A percentile compares a stretch with the other conserved stretches of the same genome.
phyloP scores from a whole-genome alignment of 495 filamentous ascomycete species.

The Venustampulla echinocandica region DNA sequence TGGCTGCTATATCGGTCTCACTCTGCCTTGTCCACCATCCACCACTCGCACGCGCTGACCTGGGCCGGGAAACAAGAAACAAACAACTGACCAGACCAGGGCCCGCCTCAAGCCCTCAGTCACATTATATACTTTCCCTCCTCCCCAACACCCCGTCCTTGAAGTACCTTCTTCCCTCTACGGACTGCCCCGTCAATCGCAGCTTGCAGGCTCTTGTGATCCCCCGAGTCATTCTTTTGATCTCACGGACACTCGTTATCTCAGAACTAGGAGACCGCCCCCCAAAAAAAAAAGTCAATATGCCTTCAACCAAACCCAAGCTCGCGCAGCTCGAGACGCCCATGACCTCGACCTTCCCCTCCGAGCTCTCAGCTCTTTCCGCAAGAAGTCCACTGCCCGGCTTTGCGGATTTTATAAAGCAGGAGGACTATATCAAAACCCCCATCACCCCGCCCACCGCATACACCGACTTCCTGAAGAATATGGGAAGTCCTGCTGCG shows the following conservation, averaged over 20 bases:
- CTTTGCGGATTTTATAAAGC: constrained; percentile 42
- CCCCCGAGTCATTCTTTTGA: constrained; percentile 35
- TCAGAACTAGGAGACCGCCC: too few species aligned
- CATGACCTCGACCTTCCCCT: constrained; percentile 69
- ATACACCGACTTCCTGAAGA: constrained; percentile 85
- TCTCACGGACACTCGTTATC: constrained; percentile 25
- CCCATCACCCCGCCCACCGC: constrained; percentile 89
- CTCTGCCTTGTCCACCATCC: constrained; percentile 10
- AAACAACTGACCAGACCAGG: constrained; percentile 22
- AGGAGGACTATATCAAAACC: constrained; percentile 50
- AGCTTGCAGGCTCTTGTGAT: constrained; percentile 27
- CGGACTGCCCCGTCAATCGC: constrained; percentile 30
- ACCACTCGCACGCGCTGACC: constrained; percentile 8
- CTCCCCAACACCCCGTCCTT: constrained; percentile 5
- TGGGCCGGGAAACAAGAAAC: constrained; percentile 2
- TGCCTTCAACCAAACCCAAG: constrained; percentile 48
- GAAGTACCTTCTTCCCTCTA: constrained; percentile 25
- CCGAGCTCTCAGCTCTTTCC: constrained; percentile 52
- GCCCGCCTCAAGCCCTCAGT: constrained; percentile 25
- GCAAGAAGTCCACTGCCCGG: constrained; percentile 44
- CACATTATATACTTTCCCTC: constrained; percentile 16
- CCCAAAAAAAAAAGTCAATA: constrained; percentile 36
- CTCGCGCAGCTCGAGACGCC: constrained; percentile 72
- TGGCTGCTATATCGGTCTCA: constrained; percentile 19
- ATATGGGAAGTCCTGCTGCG: constrained; percentile 30